These are phyloP conservation scores for Herpetomonas tarakana DNA, from an alignment of 208 protist species.

Conservation along the genomic window DNA sequence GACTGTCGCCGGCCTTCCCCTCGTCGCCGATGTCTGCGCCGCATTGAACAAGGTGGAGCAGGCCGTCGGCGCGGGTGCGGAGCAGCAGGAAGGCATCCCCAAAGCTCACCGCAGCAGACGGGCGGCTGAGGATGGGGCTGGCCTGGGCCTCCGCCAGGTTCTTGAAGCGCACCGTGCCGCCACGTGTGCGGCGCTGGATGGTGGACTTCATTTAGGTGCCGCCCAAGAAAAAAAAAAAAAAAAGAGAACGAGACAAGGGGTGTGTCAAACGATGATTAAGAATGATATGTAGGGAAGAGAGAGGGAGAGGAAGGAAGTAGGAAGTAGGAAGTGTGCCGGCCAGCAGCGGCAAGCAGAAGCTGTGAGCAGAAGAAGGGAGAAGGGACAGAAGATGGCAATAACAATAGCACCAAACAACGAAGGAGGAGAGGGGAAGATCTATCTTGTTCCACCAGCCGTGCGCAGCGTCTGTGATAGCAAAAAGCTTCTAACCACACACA, in stretches of 20 bases:
- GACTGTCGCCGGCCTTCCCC: background rate
- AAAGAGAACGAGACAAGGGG: background rate
- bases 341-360: background rate
- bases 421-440: background rate
- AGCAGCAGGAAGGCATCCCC: background rate
- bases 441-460: no score
- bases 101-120: slow-evolving; percentile 3
- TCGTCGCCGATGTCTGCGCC: background rate
- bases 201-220: background rate
- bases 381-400: background rate
- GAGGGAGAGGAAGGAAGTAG: slow-evolving; percentile 2
- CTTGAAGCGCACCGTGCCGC: slow-evolving; percentile 18
- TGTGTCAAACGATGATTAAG: background rate
- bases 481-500: background rate
- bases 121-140: background rate
- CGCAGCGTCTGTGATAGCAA: no score
- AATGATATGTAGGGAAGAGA: background rate
- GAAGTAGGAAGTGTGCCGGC: background rate
- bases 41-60: no score
- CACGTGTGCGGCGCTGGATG: slow-evolving; percentile 8
- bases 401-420: background rate
- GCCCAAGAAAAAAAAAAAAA: background rate
- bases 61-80: background rate
- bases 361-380: background rate
- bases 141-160: slow-evolving; percentile 11